A percentile compares a stretch with the other conserved stretches of the same genome.
Evolutionary conservation across 2,329 filamentous ascomycete genomes (phyloP).

Genomic region (Cladophialophora immunda): DNA sequence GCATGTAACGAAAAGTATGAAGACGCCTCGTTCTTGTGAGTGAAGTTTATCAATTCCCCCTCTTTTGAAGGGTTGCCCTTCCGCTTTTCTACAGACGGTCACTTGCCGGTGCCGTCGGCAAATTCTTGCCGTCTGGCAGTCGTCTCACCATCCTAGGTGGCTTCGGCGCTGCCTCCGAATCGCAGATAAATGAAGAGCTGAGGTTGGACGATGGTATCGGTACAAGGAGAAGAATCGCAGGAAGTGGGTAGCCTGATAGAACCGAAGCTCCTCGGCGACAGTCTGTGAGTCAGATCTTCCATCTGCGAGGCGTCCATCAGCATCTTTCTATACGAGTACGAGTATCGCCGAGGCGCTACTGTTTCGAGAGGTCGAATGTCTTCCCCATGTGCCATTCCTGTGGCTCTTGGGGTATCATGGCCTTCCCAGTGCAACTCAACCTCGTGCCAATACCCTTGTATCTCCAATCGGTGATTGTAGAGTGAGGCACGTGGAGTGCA

Average conservation of each 20-base stretch:
- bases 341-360: background rate
- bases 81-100: background rate
- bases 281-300: background rate
- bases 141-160: background rate
- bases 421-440: background rate
- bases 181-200: background rate
- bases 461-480: conserved; percentile 4
- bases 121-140: background rate
- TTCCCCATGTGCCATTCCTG: background rate
- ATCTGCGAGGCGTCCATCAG: background rate
- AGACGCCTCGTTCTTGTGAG: background rate
- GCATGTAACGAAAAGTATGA: background rate
- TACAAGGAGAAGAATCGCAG: background rate
- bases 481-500: conserved; percentile 5
- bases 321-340: background rate
- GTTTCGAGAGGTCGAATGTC: background rate
- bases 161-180: background rate
- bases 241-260: background rate
- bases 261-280: background rate
- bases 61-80: background rate
- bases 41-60: background rate
- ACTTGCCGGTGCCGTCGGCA: conserved; percentile 5
- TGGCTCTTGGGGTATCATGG: background rate
- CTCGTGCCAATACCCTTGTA: background rate
- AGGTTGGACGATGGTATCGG: background rate